Evolutionary conservation across 2,329 filamentous ascomycete species (phyloP).

Genomic region (Xylariaceae sp.): DNA sequence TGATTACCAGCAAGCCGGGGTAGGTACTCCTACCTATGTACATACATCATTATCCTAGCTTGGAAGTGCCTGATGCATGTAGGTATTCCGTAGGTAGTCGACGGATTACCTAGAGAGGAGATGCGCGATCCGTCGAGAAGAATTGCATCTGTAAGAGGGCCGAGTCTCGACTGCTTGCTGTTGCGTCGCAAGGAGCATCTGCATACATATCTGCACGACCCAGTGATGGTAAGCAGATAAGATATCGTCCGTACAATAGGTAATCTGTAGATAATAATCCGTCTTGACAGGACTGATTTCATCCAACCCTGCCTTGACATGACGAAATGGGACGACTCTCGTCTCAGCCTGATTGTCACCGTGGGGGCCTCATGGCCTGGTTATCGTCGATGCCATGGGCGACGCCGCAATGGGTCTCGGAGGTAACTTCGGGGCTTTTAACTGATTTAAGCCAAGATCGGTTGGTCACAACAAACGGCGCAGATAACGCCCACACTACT

Average conservation of each 20-base stretch:
- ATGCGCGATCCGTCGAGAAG: neutral
- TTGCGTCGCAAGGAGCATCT: too few species aligned
- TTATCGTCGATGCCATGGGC: neutral
- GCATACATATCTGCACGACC: too few species aligned
- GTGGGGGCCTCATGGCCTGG: neutral
- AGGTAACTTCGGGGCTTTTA: conserved; percentile 9
- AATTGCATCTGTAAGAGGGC: too few species aligned
- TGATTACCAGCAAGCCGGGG: neutral
- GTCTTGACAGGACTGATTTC: too few species aligned
- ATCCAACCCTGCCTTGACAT: too few species aligned
- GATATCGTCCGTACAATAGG: too few species aligned
- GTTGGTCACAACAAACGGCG: neutral
- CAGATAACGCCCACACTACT: neutral
- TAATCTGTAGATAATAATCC: too few species aligned
- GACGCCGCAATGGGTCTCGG: neutral
- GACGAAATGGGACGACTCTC: neutral
- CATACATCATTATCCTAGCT: too few species aligned
- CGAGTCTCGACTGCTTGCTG: too few species aligned
- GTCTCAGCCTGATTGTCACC: neutral
- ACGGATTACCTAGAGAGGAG: neutral
- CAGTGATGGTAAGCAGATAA: too few species aligned
- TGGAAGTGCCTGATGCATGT: neutral
- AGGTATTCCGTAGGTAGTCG: neutral
- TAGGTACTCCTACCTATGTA: too few species aligned
- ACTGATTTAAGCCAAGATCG: neutral